Percentiles rank a stretch among this genome's conserved stretches.
Conservation (phyloP, 2,329 filamentous ascomycete genomes). For the Microsporum ferrugineum region DNA sequence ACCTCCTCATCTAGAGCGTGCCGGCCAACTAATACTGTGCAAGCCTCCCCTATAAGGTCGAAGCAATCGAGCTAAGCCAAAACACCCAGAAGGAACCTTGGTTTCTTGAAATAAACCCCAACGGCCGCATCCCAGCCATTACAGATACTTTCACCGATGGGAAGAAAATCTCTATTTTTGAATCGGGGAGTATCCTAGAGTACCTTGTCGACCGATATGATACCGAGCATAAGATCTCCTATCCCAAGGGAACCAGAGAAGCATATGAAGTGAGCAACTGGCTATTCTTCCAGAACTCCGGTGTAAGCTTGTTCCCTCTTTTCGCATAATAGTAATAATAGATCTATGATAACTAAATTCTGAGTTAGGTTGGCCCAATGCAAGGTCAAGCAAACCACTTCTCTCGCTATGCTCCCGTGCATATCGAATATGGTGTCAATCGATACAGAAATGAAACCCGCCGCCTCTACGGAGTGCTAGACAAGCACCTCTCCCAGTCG, state of each 20-base stretch:
- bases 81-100: constrained; percentile 75
- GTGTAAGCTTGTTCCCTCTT: constrained; percentile 43
- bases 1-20: background rate
- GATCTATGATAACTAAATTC: background rate
- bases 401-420: constrained; percentile 66
- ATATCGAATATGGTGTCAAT: constrained; percentile 70
- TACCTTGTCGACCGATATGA: constrained; percentile 78
- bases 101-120: constrained; percentile 88
- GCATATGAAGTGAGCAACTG: constrained; percentile 72
- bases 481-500: constrained; percentile 52
- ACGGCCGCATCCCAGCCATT: constrained; percentile 78
- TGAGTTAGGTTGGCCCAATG: background rate
- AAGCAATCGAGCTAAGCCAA: constrained; percentile 58
- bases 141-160: constrained; percentile 70
- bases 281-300: constrained; percentile 68
- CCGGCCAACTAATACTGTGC: constrained; percentile 10
- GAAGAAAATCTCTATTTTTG: constrained; percentile 63
- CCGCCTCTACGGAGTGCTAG: constrained; percentile 67
- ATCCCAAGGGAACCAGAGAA: constrained; percentile 59
- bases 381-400: constrained; percentile 60
- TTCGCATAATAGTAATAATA: constrained; percentile 65
- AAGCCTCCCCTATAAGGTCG: constrained; percentile 61
- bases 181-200: constrained; percentile 72
- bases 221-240: constrained; percentile 69
- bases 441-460: constrained; percentile 74